Base-by-base conservation (phyloP, 2,329 filamentous ascomycete genomes). In the Herpotrichia juniperi region DNA sequence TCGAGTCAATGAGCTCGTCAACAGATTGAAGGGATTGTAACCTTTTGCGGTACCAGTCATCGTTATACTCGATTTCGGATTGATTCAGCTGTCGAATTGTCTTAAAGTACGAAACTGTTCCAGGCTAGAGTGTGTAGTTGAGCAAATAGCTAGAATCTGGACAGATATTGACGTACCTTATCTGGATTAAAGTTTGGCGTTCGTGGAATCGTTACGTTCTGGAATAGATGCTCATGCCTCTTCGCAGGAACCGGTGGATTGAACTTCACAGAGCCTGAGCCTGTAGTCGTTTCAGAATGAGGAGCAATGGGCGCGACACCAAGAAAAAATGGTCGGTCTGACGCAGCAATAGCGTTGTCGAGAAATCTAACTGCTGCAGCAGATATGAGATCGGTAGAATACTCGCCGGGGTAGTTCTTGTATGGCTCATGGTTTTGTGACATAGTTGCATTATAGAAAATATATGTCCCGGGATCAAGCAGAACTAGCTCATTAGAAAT, bases 181-280 rank as follows among this genome's bases (percentile, higher is more conserved):
- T 83, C 78, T 0, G 87, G 86, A 59, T 91, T 91, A 69, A 90
- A 90, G 66, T 85, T 83, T 0, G 76, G 71, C 0, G 80, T 85
- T n/a, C 87, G 76, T 0, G 87, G 87, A 0, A 88, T 81, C 32
- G 76, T 80, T 0, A 77, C 79, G 31, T 82, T 79, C 2, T 79
- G 67, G 66, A 90, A 91, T 0, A 89, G 76, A 63, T 87, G 70
- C 32, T 78, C 74, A 57, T 91, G 87, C 34, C 86, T 77, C 21
- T 83, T 73, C 0, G 84, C 79, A 0, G 86, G 80, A 21, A 87
- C 76, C 0, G 85, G 85, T 0, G 78, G 76, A 8, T 76, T 73
- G 62, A 81, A 77, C 0, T 61, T 46, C 1, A 66, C 37, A 9
- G 61, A 62, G 34, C 56, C 42, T 32, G 53, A 55, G 55, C 28